Evolutionary conservation across 352 stramenopile genomes (phyloP), one percentile per base, ranked within the genome.

Genomic region (Thraustochytrium sp.): DNA sequence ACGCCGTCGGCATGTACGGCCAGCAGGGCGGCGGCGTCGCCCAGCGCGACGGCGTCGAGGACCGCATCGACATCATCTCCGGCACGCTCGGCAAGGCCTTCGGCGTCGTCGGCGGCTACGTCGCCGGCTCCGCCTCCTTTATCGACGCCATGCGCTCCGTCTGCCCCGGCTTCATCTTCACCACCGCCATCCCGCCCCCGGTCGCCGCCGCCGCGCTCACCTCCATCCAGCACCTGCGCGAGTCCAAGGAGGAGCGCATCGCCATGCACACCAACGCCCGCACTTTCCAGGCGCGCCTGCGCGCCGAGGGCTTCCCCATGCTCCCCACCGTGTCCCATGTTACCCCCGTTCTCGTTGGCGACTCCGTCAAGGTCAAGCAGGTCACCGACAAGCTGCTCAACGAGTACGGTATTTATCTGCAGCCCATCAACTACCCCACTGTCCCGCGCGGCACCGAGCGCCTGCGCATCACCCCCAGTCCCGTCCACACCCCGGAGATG

Each of bases 401-500:
- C 76, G 92, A 95, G 86, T 87, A 95, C 90, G 89, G 89, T 87
- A 96, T 96, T 73, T 96, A 96, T 88, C 88, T 95, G 53, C 92
- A 96, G 90, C 91, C 92, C 1, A 96, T 96, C 87, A 96, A 96
- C 90, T 96, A 95, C 74, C 92, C 92, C 0, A 96, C 92, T 1
- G 92, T 96, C 40, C 91, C 91, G 0, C 89, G 90, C 84, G 92
- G 92, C 54, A 92, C 94, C 85, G 92, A 96, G 90, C 92, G 92
- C 86, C 89, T 96, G 5, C 91, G 92, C 78, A 87, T 96, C 59
- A 96, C 92, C 76, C 91, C 92, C 29, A 88, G 91, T 84, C 92
- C 92, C 3, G 91, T 92, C n/a, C 92, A 96, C 87, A 92, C 92
- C 68, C 86, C 92, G 59, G 90, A 91, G 76, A 95, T 95, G 91